Conservation (phyloP, 2,329 filamentous ascomycete genomes). For the Cladosporium sphaerospermum region DNA sequence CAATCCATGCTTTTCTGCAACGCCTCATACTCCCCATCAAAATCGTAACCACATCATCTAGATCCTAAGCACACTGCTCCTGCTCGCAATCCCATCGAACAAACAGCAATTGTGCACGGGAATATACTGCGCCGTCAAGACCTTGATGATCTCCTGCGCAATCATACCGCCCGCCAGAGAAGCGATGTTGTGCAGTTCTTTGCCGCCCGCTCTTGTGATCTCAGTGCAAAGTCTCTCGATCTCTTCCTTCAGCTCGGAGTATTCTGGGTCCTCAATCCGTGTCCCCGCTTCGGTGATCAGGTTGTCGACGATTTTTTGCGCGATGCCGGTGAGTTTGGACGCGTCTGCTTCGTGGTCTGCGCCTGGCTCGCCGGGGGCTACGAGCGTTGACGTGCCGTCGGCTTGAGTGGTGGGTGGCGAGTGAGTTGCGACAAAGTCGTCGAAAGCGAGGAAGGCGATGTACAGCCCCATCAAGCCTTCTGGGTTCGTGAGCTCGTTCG, state of each 20-base stretch:
- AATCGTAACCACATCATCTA: slow-evolving; percentile 5
- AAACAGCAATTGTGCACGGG: slow-evolving; percentile 59
- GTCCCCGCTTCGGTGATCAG: slow-evolving; percentile 38
- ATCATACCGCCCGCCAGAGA: slow-evolving; percentile 84
- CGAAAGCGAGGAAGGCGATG: slow-evolving; percentile 47
- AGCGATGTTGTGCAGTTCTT: slow-evolving; percentile 88
- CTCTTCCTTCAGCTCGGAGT: slow-evolving; percentile 31
- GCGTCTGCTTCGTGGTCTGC: slow-evolving; percentile 31
- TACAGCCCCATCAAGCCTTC: slow-evolving; percentile 43
- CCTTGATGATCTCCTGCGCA: slow-evolving; percentile 94
- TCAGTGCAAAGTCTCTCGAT: slow-evolving; percentile 37
- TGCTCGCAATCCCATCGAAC: slow-evolving; percentile 56
- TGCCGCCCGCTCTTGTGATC: slow-evolving; percentile 65
- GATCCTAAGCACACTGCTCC: slow-evolving; percentile 32
- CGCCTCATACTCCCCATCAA: too few relatives aligned
- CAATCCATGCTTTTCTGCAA: too few relatives aligned
- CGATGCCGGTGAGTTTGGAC: slow-evolving; percentile 38
- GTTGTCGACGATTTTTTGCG: slow-evolving; percentile 36
- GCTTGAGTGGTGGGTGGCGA: slow-evolving; percentile 15
- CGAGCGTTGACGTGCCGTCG: slow-evolving; percentile 29
- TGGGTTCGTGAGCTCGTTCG: slow-evolving; percentile 36
- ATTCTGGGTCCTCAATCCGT: slow-evolving; percentile 37
- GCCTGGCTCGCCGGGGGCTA: slow-evolving; percentile 32
- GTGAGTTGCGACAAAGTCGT: slow-evolving; percentile 40
- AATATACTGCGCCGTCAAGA: slow-evolving; percentile 63